phyloP scores from a whole-genome alignment of 2,329 filamentous ascomycete species.

The Lasiodiplodia theobromae region DNA sequence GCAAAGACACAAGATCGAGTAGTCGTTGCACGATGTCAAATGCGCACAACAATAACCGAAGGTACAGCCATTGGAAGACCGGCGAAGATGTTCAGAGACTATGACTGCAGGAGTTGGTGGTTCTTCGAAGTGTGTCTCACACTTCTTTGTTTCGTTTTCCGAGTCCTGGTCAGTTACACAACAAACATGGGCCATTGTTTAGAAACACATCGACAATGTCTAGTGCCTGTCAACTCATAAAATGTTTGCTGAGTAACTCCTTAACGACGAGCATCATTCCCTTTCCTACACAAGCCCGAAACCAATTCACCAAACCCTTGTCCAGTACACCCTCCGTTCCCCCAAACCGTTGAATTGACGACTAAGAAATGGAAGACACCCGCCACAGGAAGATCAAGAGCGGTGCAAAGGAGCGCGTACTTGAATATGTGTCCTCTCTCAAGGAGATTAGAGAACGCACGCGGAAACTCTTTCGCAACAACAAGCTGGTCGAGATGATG shows the following conservation, averaged over 20 bases:
- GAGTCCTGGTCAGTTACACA: background rate
- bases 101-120: too few species aligned
- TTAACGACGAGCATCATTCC: background rate
- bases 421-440: background rate
- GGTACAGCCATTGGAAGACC: too few species aligned
- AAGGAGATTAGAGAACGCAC: background rate
- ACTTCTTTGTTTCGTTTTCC: background rate
- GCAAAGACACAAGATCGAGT: too few species aligned
- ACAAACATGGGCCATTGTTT: background rate
- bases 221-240: too few species aligned
- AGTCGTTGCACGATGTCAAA: too few species aligned
- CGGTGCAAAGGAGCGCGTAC: background rate
- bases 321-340: background rate
- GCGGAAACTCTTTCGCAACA: background rate
- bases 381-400: background rate
- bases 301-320: background rate
- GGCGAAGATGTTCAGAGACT: too few species aligned
- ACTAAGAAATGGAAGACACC: background rate
- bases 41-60: too few species aligned
- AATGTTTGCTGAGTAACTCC: background rate
- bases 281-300: background rate
- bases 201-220: background rate
- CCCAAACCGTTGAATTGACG: background rate
- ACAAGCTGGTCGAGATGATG: background rate
- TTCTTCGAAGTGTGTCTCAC: background rate